These are phyloP conservation scores for Botryosphaeria dothidea DNA, from an alignment of 2,329 filamentous ascomycete species.

Conservation along the genomic window DNA sequence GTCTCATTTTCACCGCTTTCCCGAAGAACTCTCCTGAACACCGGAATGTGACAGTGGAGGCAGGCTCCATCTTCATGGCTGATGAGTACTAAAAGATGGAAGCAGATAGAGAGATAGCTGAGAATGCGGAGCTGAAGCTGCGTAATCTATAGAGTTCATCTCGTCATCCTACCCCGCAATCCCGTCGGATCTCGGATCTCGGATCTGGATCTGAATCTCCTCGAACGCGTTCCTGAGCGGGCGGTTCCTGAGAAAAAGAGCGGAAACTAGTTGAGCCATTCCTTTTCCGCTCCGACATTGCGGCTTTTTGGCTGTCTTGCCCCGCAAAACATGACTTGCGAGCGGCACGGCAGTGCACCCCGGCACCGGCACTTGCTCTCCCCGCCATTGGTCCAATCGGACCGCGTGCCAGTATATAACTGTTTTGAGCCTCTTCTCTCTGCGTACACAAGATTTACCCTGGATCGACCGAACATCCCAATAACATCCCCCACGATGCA, in stretches of 20 bases:
- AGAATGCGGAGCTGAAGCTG: conserved; percentile 1
- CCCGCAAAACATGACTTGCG: background rate
- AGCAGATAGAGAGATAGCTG: conserved; percentile 8
- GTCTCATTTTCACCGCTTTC: too few species aligned
- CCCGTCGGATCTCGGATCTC: background rate
- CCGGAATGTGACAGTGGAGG: too few species aligned
- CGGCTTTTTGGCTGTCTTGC: background rate
- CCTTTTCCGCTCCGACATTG: background rate
- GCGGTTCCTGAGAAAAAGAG: background rate
- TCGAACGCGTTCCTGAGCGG: background rate
- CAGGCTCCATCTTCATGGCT: conserved; percentile 34
- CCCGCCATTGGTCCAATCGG: background rate
- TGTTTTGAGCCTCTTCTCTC: too few species aligned
- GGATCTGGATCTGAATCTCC: background rate
- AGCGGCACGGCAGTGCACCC: background rate
- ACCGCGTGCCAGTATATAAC: background rate
- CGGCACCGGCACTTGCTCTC: background rate
- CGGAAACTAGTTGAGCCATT: background rate
- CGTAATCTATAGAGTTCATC: background rate
- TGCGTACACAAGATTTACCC: background rate
- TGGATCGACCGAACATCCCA: accelerated
- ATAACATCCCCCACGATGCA: background rate
- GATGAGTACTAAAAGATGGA: conserved; percentile 34
- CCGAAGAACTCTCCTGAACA: too few species aligned
- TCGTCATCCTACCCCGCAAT: background rate